These are phyloP conservation scores for Phytomonas sp. DNA, from an alignment of 208 protist species.

Conservation along the genomic window DNA sequence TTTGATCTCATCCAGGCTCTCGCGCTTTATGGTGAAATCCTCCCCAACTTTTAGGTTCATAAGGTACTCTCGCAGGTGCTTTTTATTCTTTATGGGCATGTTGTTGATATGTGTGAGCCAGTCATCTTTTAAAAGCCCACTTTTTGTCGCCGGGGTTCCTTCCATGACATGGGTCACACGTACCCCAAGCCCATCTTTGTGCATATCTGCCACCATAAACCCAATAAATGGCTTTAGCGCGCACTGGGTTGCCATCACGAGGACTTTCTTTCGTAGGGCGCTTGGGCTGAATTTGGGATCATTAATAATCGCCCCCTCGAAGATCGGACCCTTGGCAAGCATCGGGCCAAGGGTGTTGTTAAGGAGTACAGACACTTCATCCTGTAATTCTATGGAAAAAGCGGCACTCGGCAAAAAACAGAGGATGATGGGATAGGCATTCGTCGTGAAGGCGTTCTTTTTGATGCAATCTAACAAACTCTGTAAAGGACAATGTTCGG, in stretches of 20 bases:
- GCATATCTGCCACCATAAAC: conserved; percentile 83
- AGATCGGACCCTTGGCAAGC: conserved; percentile 81
- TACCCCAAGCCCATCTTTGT: conserved; percentile 80
- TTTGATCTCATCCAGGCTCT: conserved; percentile 81
- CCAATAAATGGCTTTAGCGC: conserved; percentile 79
- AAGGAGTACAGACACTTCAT: conserved; percentile 50
- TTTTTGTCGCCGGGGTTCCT: conserved; percentile 72
- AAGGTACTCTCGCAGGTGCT: conserved; percentile 62
- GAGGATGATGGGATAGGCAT: conserved; percentile 77
- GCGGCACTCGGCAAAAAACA: conserved; percentile 42
- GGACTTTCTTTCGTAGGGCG: conserved; percentile 72
- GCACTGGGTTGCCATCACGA: conserved; percentile 65
- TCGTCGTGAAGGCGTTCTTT: conserved; percentile 56
- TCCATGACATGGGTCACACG: conserved; percentile 80
- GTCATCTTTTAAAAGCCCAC: conserved; percentile 73
- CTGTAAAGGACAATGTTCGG: conserved; percentile 47
- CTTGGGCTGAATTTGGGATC: conserved; percentile 86
- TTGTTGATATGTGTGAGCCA: conserved; percentile 86
- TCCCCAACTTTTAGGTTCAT: conserved; percentile 60
- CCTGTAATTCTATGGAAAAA: conserved; percentile 41
- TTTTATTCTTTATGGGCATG: conserved; percentile 63
- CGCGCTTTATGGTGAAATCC: conserved; percentile 70
- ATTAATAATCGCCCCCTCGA: conserved; percentile 78
- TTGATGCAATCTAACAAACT: conserved; percentile 60
- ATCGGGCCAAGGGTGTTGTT: conserved; percentile 36